Evolutionary conservation across 1,284 basidiomycete genomes (phyloP), one percentile per base, ranked within the genome.

Genomic region (Flammula alnicola): DNA sequence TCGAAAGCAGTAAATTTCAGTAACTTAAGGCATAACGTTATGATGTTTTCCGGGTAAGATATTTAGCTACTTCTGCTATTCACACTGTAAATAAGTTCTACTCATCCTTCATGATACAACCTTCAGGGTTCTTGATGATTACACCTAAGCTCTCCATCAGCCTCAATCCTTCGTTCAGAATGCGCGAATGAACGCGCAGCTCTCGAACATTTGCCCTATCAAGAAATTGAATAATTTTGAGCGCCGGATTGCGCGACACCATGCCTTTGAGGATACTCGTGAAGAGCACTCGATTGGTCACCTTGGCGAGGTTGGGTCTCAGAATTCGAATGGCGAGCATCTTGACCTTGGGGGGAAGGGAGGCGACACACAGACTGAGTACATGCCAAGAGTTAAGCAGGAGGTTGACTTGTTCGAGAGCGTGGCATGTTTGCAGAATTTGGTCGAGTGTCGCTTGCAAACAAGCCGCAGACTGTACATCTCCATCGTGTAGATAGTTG

Each of bases 161-260:
- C 22, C 4, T 9, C 22, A 35, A 19, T 8, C 31, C 39, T 12
- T 38, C 43, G n/a, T 32, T n/a, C 12, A 42, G 27, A 8, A 20
- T 7, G 11, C 32, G 25, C 3, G 26, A 20, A 47, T 49, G 43
- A 5, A 14, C 16, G 4, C 30, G 40, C 17, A 54, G 29, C 5
- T 32, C 33, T 4, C 31, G 30, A 6, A 51, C 30, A 29, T 43
- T 54, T 11, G 19, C 20, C 29, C 17, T 12, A 16, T 40, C 38
- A 9, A 36, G 30, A 36, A 54, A 33, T 27, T 44, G 48, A 26
- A 54, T 27, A 7, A 39, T 32, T 31, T 43, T 51, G 3, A 50
- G 14, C 3, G 25, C 36, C 12, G 31, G 9, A 16, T 41, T 45
- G 4, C 17, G 29, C 7, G 22, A 31, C 14, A 35, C 14, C 11